These are phyloP conservation scores for Bonia amplexicaulis DNA, from an alignment of 176 grass and related monocot genomes.

Conservation along the genomic window DNA sequence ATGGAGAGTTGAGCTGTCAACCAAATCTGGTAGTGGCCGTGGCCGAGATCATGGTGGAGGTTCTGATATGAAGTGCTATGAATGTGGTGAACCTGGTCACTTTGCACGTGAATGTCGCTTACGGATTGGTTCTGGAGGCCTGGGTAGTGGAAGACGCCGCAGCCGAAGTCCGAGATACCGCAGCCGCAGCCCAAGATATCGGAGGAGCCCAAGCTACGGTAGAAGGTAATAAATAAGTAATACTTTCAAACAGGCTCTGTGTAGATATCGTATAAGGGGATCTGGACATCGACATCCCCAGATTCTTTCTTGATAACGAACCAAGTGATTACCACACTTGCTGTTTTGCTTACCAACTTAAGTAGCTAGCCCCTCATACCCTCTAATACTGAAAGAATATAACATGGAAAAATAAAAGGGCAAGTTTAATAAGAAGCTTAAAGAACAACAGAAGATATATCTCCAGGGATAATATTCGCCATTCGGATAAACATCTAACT, in stretches of 20 bases:
- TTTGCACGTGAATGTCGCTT: constrained; percentile 84
- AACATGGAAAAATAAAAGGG: neutral
- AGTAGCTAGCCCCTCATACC: neutral
- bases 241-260: neutral
- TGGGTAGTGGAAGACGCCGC: constrained; percentile 63
- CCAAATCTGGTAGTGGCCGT: constrained; percentile 54
- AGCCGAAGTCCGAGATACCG: constrained; percentile 49
- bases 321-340: neutral
- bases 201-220: constrained; percentile 80
- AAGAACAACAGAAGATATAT: constrained; percentile 3
- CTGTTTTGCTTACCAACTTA: neutral
- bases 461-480: neutral
- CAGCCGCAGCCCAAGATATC: constrained; percentile 62
- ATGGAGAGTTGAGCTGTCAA: constrained; percentile 89
- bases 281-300: neutral
- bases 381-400: neutral
- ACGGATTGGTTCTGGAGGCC: constrained; percentile 61
- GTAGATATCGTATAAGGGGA: neutral
- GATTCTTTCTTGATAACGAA: neutral
- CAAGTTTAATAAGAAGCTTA: neutral
- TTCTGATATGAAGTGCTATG: constrained; percentile 85
- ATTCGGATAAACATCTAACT: neutral
- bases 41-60: constrained; percentile 52
- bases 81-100: constrained; percentile 81
- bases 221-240: constrained; percentile 47